A percentile compares a stretch with the other conserved stretches of the same genome.
These are phyloP conservation scores for Boletus insuetus DNA, from an alignment of 768 basidiomycete genomes.

Conservation along the genomic window DNA sequence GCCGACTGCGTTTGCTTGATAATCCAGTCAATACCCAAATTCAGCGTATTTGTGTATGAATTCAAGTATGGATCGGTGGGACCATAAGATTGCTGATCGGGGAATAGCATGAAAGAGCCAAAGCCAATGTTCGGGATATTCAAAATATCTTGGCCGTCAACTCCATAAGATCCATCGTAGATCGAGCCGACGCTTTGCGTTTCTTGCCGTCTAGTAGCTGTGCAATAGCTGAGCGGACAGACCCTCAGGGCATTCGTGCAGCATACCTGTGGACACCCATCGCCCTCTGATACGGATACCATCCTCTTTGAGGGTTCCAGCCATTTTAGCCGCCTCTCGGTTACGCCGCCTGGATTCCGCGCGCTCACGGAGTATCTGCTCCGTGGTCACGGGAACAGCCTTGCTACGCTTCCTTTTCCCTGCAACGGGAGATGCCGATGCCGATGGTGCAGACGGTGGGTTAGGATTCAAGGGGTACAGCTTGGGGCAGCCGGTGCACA, in stretches of 20 bases:
- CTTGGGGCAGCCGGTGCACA: conserved; percentile 57
- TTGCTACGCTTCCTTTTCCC: conserved; percentile 37
- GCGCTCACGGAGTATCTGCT: conserved; percentile 46
- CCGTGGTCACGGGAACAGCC: conserved; percentile 44
- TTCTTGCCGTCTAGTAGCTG: conserved; percentile 49
- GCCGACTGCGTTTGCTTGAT: conserved; percentile 43
- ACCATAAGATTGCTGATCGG: conserved; percentile 61
- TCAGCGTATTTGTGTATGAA: conserved; percentile 50
- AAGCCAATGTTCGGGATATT: conserved; percentile 57
- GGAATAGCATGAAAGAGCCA: conserved; percentile 62
- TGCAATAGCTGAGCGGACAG: background rate
- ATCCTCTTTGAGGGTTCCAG: conserved; percentile 32
- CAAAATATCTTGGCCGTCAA: conserved; percentile 64
- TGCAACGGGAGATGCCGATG: conserved; percentile 40
- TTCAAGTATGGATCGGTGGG: conserved; percentile 46
- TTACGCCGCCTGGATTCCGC: conserved; percentile 47
- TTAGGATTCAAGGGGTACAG: conserved; percentile 40
- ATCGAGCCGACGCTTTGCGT: conserved; percentile 43
- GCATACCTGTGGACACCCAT: conserved; percentile 55
- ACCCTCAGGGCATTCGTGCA: background rate
- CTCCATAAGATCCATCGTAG: conserved; percentile 62
- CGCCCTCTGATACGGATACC: conserved; percentile 56
- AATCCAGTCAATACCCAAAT: conserved; percentile 57
- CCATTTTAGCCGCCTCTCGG: conserved; percentile 34
- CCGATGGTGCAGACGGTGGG: conserved; percentile 35